phyloP scores from a whole-genome alignment of 169 alveolate species.

The Amoebophrya sp. region DNA sequence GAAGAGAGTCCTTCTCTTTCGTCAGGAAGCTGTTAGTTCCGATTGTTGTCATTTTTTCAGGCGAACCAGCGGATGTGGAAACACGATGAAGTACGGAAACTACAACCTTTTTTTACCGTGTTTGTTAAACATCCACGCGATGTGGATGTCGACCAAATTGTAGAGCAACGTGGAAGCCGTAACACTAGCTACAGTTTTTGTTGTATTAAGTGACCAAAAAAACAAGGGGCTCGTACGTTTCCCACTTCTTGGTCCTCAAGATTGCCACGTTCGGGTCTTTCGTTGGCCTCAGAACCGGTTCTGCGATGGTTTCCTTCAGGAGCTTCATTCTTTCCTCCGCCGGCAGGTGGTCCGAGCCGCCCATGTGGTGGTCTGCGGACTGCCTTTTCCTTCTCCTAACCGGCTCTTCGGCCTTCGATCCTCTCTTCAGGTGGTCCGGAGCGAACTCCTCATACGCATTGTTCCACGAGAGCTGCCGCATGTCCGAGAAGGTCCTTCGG shows the following conservation, averaged over 20 bases:
- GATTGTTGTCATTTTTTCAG: no score
- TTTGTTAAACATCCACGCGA: no score
- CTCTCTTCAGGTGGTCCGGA: not conserved
- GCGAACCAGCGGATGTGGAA: no score
- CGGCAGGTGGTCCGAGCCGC: not conserved
- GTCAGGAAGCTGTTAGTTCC: not conserved
- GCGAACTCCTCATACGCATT: not conserved
- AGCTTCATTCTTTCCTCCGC: not conserved
- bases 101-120: no score
- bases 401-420: not conserved
- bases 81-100: not conserved
- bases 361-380: no score
- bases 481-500: not conserved
- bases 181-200: no score
- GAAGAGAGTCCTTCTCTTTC: not conserved
- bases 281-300: not conserved
- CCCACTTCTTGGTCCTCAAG: not conserved
- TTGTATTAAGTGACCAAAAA: no score
- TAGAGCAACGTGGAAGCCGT: no score
- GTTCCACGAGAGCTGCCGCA: not conserved
- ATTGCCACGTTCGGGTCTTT: not conserved
- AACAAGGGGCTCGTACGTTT: no score
- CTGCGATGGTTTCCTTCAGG: not conserved
- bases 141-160: no score
- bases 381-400: not conserved